A percentile compares a stretch with the other conserved stretches of the same genome.
Evolutionary conservation across 2,329 filamentous ascomycete species (phyloP).

Genomic region (Herpomyces periplanetae): DNA sequence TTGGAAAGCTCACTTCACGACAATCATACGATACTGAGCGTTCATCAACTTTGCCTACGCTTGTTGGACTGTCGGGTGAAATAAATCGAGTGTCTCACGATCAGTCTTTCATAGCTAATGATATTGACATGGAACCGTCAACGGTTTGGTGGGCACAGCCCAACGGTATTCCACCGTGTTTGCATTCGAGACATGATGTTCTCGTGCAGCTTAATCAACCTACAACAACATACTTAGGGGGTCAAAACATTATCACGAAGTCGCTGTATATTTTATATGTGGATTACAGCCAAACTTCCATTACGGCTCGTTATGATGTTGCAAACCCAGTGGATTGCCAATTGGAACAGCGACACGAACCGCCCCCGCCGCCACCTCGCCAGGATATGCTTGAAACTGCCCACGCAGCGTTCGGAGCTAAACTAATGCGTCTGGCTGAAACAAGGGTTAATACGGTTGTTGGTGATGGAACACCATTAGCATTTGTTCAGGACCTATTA

Average conservation of each 20-base stretch:
- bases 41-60: too few species aligned
- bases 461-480: constrained; percentile 42
- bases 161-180: constrained; percentile 33
- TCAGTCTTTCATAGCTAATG: constrained; percentile 47
- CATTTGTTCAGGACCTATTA: constrained; percentile 39
- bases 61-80: too few species aligned
- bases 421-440: constrained; percentile 26
- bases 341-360: constrained; percentile 52
- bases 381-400: constrained; percentile 75
- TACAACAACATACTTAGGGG: constrained; percentile 22
- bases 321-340: constrained; percentile 28
- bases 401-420: constrained; percentile 39
- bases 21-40: too few species aligned
- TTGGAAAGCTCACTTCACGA: too few species aligned
- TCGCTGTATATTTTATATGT: constrained; percentile 60
- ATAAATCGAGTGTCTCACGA: constrained; percentile 29
- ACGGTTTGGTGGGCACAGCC: constrained; percentile 61
- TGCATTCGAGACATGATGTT: constrained; percentile 49
- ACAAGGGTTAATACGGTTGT: constrained; percentile 39
- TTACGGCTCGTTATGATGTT: constrained; percentile 39
- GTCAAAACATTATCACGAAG: constrained; percentile 30
- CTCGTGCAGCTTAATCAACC: constrained; percentile 46
- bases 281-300: constrained; percentile 77
- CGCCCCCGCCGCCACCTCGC: constrained; percentile 35
- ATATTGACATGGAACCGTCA: constrained; percentile 33